Evolutionary conservation across 345 rosid species (phyloP).

Genomic region (Hirschfeldia incana): DNA sequence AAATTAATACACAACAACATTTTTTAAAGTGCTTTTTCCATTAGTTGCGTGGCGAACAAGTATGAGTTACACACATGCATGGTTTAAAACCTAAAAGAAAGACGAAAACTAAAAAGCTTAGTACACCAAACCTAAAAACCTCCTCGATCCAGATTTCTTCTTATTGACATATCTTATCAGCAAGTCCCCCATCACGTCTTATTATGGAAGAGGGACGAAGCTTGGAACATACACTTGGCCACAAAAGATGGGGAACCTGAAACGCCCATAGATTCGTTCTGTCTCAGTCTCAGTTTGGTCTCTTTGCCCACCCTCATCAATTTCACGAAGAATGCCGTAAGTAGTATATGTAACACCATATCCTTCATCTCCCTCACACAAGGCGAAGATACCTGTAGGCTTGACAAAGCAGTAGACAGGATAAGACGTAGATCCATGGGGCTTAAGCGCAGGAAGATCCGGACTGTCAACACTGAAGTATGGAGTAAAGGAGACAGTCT

Average conservation of each 20-base stretch:
- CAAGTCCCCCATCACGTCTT: no score
- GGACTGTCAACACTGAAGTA: neutral
- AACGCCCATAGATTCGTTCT: no score
- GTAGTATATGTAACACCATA: neutral
- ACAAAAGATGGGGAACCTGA: no score
- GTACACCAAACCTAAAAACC: neutral
- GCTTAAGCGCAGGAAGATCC: neutral
- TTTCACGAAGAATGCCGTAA: neutral
- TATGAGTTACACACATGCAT: no score
- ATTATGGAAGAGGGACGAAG: neutral
- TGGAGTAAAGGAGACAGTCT: neutral
- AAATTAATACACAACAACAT: no score
- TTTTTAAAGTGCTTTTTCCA: no score
- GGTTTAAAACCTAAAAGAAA: neutral
- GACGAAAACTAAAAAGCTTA: neutral
- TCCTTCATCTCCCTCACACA: neutral
- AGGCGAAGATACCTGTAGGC: neutral
- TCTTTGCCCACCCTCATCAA: neutral
- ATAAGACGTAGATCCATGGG: neutral
- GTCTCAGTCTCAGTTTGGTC: neutral
- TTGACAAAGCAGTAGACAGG: neutral
- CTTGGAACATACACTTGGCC: neutral
- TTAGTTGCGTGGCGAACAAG: no score
- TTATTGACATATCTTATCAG: no score
- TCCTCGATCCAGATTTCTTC: neutral